phyloP scores from a whole-genome alignment of 192 early-diverging fungal species.

The Oehlia diaphana region DNA sequence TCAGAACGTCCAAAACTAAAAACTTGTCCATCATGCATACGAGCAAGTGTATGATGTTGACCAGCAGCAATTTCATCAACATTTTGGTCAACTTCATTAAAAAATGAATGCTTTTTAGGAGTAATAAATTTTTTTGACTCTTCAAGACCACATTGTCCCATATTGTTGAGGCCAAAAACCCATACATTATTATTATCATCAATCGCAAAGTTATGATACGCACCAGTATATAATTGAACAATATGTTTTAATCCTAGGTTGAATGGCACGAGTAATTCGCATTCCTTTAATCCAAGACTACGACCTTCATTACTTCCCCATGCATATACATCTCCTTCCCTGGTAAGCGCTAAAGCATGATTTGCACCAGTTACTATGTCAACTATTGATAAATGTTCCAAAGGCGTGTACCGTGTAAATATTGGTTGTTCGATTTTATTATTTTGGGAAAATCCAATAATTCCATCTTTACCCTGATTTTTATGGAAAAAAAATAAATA shows the following conservation, averaged over 20 bases:
- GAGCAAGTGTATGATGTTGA: slow-evolving; percentile 83
- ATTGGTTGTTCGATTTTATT: slow-evolving; percentile 63
- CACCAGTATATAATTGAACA: slow-evolving; percentile 71
- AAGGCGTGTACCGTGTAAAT: slow-evolving; percentile 59
- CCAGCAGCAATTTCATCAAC: slow-evolving; percentile 71
- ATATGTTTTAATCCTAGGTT: slow-evolving; percentile 57
- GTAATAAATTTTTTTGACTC: slow-evolving; percentile 39
- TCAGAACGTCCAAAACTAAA: slow-evolving; percentile 90
- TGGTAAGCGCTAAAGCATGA: slow-evolving; percentile 77
- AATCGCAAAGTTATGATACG: slow-evolving; percentile 84
- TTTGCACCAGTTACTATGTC: slow-evolving; percentile 82
- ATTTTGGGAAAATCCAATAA: slow-evolving; percentile 39
- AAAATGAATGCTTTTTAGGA: slow-evolving; percentile 56
- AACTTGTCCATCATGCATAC: slow-evolving; percentile 63
- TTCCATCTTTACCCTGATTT: neutral
- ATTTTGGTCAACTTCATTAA: slow-evolving; percentile 39
- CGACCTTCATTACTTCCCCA: slow-evolving; percentile 91
- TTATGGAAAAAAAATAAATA: too few relatives aligned
- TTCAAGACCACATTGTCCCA: slow-evolving; percentile 74
- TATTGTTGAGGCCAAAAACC: slow-evolving; percentile 90
- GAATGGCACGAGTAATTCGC: slow-evolving; percentile 64
- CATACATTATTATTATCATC: slow-evolving; percentile 65
- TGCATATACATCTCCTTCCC: slow-evolving; percentile 73
- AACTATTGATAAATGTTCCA: slow-evolving; percentile 61
- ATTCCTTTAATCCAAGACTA: slow-evolving; percentile 81